phyloP scores from a whole-genome alignment of 257 asterid species.

The Mitragyna speciosa region DNA sequence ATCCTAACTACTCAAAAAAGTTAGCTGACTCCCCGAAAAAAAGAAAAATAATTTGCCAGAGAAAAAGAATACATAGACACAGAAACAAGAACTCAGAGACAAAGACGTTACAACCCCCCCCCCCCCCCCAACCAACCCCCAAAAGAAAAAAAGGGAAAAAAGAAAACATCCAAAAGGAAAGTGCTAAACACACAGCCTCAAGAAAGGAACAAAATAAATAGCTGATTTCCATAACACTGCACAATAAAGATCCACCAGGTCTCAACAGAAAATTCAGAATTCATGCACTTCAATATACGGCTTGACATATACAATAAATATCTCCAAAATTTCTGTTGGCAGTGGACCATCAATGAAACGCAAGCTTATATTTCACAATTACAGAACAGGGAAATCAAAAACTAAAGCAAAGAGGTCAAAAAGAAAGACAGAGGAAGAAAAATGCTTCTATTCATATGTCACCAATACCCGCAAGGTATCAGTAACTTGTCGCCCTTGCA shows the following conservation, averaged over 20 bases:
- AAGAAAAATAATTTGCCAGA: background rate
- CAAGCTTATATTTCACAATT: background rate
- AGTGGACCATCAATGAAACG: background rate
- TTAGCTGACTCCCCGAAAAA: background rate
- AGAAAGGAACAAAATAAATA: background rate
- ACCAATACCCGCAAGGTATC: constrained; percentile 77
- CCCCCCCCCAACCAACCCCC: background rate
- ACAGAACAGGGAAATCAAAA: background rate
- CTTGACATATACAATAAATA: background rate
- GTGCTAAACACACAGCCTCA: background rate
- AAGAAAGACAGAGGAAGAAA: background rate
- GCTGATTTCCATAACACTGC: background rate
- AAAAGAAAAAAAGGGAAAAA: too few species aligned
- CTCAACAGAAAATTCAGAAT: background rate
- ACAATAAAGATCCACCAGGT: background rate
- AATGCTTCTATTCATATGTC: constrained; percentile 6
- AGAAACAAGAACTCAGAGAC: background rate
- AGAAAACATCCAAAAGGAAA: too few species aligned
- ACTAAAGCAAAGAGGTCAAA: background rate
- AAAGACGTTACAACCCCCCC: background rate
- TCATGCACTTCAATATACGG: background rate
- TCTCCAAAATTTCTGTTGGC: background rate
- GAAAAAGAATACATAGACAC: background rate
- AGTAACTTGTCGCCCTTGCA: constrained; percentile 92
- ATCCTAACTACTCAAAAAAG: background rate